Base-by-base conservation (phyloP, 1,284 basidiomycete genomes). In the Sphagnurus paluster region DNA sequence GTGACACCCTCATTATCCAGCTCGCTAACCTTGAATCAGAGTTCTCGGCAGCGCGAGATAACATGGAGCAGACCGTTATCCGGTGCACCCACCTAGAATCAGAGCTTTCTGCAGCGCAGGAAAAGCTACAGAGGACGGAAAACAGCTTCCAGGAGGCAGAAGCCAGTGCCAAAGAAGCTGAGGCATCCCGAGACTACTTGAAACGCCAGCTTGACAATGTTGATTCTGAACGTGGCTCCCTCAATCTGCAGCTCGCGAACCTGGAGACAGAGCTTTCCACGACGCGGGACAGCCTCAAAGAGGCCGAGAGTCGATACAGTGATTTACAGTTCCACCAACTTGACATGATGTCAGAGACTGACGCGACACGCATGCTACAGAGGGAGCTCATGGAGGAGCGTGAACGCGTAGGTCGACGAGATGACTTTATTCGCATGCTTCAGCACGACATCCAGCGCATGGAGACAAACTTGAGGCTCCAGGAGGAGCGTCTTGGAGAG, bases 371-470 rank as follows among this genome's bases (percentile, higher is more conserved):
- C 5, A 68, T 77, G 13, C 69, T 89, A 21, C 76, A 75, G 37
- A 65, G 71, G 10, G 84, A 87, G 52, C 80, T 90, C 50, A 69
- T 76, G 44, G 79, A 84, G 50, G 75, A 87, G 16, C 82, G 88
- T 50, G 65, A 59, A 10, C 76, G 83, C 6, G 73, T 89, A 25
- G 51, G 74, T 53, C 70, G 84, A 32, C 70, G 80, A 28, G 87
- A 79, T 2, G 80, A 88, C 55, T 82, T 85, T 58, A 81, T 88
- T 53, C 80, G 80, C 8, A 72, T 85, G 39, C 82, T 85, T 47
- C 85, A 87, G 50, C 84, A 88, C 54, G 87, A 90, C 49, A 83
- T 84, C 56, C 75, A 76, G 58, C 75, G 84, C 25, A 65, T 90
- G 28, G 87, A 88, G 64, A 81, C 79, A 38, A 90, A 90, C 54